Evolutionary conservation across 1,284 basidiomycete species (phyloP).

Genomic region (Ustilago hordei): DNA sequence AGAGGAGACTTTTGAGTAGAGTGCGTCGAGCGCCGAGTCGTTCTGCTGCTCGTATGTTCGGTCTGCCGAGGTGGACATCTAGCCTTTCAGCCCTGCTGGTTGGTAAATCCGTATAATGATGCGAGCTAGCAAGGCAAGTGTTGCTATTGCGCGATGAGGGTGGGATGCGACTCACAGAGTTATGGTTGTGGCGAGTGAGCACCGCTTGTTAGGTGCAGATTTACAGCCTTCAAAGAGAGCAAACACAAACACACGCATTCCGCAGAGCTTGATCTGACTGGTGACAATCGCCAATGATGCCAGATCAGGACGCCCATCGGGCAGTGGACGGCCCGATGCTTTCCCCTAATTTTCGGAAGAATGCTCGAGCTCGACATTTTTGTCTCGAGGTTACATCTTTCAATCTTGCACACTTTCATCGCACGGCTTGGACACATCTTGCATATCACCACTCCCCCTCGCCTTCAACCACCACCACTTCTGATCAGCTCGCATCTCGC

Average conservation of each 20-base stretch:
- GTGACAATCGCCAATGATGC: background rate
- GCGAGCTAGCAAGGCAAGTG: background rate
- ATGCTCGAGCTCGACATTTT: background rate
- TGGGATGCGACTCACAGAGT: background rate
- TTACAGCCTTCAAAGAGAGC: background rate
- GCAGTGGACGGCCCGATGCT: background rate
- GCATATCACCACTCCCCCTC: background rate
- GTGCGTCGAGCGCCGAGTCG: constrained; percentile 60
- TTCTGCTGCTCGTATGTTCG: constrained; percentile 66
- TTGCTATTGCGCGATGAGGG: background rate
- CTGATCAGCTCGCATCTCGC: background rate
- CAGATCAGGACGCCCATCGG: background rate
- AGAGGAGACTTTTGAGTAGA: constrained; percentile 62
- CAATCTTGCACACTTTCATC: background rate
- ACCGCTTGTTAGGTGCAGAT: constrained; percentile 10
- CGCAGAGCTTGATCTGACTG: background rate
- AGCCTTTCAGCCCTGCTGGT: constrained; percentile 10
- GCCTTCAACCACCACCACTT: background rate
- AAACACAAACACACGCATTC: background rate
- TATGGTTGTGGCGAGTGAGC: constrained; percentile 3
- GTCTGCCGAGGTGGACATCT: constrained; percentile 57
- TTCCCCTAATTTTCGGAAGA: constrained; percentile 26
- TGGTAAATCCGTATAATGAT: background rate
- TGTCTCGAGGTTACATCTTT: background rate
- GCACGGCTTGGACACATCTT: constrained; percentile 9